phyloP scores from a whole-genome alignment of 2,329 filamentous ascomycete genomes.

The Talaromyces piceae region DNA sequence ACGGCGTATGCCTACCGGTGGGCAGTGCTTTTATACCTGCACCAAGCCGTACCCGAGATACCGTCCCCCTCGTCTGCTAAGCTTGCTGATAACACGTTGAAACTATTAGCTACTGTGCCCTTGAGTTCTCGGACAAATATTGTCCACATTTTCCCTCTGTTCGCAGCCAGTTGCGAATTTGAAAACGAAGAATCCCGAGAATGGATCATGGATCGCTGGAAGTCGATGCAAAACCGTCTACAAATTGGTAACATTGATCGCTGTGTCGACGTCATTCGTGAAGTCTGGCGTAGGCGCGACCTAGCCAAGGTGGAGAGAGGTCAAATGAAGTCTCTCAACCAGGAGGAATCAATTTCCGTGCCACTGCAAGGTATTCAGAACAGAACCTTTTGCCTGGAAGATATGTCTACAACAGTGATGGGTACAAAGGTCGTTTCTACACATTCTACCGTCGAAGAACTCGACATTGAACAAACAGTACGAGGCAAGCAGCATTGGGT shows the following conservation, averaged over 20 bases:
- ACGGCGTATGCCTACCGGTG: slow-evolving; percentile 62
- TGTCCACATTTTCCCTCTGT: slow-evolving; percentile 62
- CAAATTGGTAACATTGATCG: slow-evolving; percentile 62
- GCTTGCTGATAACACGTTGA: slow-evolving; percentile 55
- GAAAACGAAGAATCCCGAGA: slow-evolving; percentile 51
- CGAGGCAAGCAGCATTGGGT: slow-evolving; percentile 61
- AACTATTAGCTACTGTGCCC: slow-evolving; percentile 57
- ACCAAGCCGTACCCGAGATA: slow-evolving; percentile 62
- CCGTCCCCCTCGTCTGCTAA: slow-evolving; percentile 51
- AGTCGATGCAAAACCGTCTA: slow-evolving; percentile 52
- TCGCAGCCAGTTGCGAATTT: slow-evolving; percentile 60
- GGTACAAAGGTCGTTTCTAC: slow-evolving; percentile 22
- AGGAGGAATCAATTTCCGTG: slow-evolving; percentile 12
- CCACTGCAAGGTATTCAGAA: background rate
- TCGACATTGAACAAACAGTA: slow-evolving; percentile 57
- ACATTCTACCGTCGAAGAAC: slow-evolving; percentile 30
- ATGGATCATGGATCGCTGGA: slow-evolving; percentile 59
- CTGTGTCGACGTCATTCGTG: slow-evolving; percentile 56
- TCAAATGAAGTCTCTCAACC: slow-evolving; percentile 23
- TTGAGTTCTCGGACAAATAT: slow-evolving; percentile 56
- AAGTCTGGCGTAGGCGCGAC: slow-evolving; percentile 61
- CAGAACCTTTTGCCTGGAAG: background rate
- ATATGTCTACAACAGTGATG: slow-evolving; percentile 4
- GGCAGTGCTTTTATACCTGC: slow-evolving; percentile 59
- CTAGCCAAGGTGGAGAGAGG: slow-evolving; percentile 38